These are phyloP conservation scores for Populus trichocarpa DNA, from an alignment of 441 rosid genomes.

Conservation along the genomic window DNA sequence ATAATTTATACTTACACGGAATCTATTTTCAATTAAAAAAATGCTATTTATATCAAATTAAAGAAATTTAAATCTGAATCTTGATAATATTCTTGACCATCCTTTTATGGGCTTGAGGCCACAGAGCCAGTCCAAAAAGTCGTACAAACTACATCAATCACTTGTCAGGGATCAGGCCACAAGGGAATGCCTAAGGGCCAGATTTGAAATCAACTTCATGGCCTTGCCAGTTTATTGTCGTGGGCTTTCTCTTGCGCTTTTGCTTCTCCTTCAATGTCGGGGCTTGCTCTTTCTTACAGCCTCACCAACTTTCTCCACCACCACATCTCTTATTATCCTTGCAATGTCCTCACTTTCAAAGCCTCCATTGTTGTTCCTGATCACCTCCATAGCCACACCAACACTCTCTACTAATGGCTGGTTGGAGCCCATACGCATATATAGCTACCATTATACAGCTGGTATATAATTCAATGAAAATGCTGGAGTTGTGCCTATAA, in stretches of 20 bases:
- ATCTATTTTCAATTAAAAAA: too few relatives aligned
- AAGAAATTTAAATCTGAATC: too few relatives aligned
- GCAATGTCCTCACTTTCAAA: constrained; percentile 22
- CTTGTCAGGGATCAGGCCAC: too few relatives aligned
- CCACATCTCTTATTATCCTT: constrained; percentile 20
- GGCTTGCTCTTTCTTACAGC: constrained; percentile 10
- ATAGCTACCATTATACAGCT: constrained; percentile 12
- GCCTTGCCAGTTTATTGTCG: too few relatives aligned
- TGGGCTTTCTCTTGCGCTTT: too few relatives aligned
- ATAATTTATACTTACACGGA: too few relatives aligned
- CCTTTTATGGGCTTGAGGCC: neutral
- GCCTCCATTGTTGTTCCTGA: constrained; percentile 17
- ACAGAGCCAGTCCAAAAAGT: neutral
- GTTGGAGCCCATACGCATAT: constrained; percentile 28
- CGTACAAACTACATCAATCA: neutral
- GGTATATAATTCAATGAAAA: neutral
- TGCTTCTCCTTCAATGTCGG: too few relatives aligned
- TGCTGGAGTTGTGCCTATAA: constrained; percentile 25
- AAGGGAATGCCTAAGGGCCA: too few relatives aligned
- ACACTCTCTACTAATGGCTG: constrained; percentile 26
- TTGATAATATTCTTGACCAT: too few relatives aligned
- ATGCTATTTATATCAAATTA: too few relatives aligned
- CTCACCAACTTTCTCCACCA: constrained; percentile 13
- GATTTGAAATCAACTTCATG: too few relatives aligned
- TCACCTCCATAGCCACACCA: constrained; percentile 28